Conservation (phyloP, 345 rosid species). For the Bruguiera parviflora region DNA sequence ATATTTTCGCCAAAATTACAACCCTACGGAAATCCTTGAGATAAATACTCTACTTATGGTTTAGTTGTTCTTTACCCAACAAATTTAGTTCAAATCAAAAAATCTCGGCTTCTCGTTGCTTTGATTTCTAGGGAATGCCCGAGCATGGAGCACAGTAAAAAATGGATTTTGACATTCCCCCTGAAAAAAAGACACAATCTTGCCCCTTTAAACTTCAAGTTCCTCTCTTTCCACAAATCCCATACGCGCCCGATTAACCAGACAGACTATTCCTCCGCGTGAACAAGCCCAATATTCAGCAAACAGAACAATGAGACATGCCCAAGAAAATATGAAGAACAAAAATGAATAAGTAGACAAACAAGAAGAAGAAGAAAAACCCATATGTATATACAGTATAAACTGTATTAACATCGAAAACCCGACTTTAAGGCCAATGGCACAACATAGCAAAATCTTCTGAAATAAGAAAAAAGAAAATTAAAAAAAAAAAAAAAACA, state of each 20-base stretch:
- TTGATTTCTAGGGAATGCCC: too few relatives aligned
- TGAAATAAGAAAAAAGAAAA: neutral
- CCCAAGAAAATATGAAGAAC: neutral
- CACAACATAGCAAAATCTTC: neutral
- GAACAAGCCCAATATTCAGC: neutral
- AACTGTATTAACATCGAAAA: too few relatives aligned
- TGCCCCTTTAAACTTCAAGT: neutral
- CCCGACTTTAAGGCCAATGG: neutral
- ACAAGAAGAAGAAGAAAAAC: neutral
- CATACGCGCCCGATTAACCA: neutral
- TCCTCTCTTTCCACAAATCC: neutral
- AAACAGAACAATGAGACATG: neutral
- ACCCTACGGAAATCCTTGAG: too few relatives aligned
- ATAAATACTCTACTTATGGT: too few relatives aligned
- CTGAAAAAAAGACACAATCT: neutral
- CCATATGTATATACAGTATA: neutral
- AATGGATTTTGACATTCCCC: neutral
- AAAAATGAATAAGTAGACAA: too few relatives aligned
- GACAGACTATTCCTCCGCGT: neutral
- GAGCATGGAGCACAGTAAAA: neutral
- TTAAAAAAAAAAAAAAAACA: neutral
- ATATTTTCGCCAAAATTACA: too few relatives aligned
- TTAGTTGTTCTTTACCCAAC: too few relatives aligned
- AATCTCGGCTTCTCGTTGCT: too few relatives aligned
- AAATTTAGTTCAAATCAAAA: too few relatives aligned